Percentiles rank a stretch among this genome's conserved stretches.
These are phyloP conservation scores for Ceratobasidium sp. DNA, from an alignment of 1,284 basidiomycete species.

Conservation along the genomic window DNA sequence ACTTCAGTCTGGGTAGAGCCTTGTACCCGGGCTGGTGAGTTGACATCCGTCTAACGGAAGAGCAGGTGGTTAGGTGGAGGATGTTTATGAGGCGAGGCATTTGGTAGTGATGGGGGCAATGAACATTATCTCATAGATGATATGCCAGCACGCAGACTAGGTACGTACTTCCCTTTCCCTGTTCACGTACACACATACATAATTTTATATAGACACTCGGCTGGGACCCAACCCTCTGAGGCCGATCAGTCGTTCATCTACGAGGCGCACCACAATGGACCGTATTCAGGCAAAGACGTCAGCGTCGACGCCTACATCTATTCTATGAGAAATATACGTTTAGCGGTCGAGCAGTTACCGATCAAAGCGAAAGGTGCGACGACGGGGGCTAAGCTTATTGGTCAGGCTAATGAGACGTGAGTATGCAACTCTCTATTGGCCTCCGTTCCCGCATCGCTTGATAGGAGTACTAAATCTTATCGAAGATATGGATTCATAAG, in stretches of 20 bases:
- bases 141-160: no score
- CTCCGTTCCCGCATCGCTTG: no score
- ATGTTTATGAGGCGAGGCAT: no score
- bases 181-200: neutral
- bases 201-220: neutral
- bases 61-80: no score
- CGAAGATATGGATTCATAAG: neutral
- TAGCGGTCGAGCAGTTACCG: conserved; percentile 26
- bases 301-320: conserved; percentile 3
- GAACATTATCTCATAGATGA: no score
- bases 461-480: neutral
- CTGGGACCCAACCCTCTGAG: conserved; percentile 34
- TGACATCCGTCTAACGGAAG: no score
- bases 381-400: conserved; percentile 29
- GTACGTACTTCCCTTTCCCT: neutral
- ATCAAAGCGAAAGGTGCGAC: conserved; percentile 32
- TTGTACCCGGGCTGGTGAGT: no score
- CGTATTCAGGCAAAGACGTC: conserved; percentile 25
- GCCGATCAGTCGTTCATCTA: conserved; percentile 31
- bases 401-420: conserved; percentile 35
- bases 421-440: neutral
- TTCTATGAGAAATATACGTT: conserved; percentile 40
- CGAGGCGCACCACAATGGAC: conserved; percentile 35
- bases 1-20: no score
- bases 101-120: no score